Conservation (phyloP, 495 filamentous ascomycete species). For the Penicillium paxilli region DNA sequence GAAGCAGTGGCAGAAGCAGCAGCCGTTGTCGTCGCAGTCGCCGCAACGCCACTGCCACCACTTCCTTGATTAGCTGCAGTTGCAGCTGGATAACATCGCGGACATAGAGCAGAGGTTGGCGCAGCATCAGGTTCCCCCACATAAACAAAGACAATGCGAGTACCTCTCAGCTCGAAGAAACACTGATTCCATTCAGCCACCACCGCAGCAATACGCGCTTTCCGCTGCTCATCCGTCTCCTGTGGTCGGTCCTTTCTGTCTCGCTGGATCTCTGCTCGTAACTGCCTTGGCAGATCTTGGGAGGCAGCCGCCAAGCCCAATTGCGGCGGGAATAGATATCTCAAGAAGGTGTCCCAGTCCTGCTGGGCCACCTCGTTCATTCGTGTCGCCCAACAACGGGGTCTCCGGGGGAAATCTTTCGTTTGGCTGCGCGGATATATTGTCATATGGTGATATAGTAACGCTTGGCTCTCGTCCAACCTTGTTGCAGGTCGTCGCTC, state of each 20-base stretch:
- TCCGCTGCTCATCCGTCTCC: constrained; percentile 45
- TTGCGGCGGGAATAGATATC: constrained; percentile 47
- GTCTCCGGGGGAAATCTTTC: constrained; percentile 47
- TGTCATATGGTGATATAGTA: constrained; percentile 42
- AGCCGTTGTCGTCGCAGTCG: no score
- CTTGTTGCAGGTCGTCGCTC: constrained; percentile 35
- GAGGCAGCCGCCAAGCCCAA: constrained; percentile 41
- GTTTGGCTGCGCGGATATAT: constrained; percentile 46
- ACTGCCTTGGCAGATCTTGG: constrained; percentile 39
- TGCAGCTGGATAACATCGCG: constrained; percentile 45
- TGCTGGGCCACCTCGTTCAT: constrained; percentile 42
- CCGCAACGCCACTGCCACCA: constrained; percentile 4
- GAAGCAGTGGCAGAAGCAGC: no score
- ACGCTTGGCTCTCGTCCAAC: constrained; percentile 23
- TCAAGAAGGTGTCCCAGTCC: constrained; percentile 54
- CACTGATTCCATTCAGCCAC: constrained; percentile 54
- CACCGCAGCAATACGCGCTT: constrained; percentile 40
- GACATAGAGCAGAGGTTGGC: constrained; percentile 44
- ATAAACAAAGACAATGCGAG: constrained; percentile 39
- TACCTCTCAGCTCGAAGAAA: constrained; percentile 48
- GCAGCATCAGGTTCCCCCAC: constrained; percentile 38
- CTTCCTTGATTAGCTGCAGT: constrained; percentile 31
- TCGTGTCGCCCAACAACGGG: constrained; percentile 42
- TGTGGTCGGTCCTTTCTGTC: constrained; percentile 45
- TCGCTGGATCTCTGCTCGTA: constrained; percentile 41